Percentiles rank a stretch among this genome's conserved stretches.
These are phyloP conservation scores for Penicillium sp. DNA, from an alignment of 2,329 filamentous ascomycete genomes.

Conservation along the genomic window DNA sequence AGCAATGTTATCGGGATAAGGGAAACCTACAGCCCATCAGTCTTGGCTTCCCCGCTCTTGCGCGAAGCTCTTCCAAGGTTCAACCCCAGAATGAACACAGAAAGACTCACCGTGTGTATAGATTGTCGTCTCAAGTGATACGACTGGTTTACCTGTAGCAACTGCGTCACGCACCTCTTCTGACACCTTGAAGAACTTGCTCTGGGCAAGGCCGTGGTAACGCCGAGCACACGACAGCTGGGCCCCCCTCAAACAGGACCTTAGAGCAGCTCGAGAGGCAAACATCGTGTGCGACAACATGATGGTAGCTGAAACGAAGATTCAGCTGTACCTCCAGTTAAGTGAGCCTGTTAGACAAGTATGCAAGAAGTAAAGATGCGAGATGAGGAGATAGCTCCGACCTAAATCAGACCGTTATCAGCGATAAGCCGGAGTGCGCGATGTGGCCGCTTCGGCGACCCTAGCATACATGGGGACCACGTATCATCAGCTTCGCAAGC, in stretches of 20 bases:
- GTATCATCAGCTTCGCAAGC: conserved; percentile 30
- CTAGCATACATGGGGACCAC: conserved; percentile 38
- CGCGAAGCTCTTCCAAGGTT: neutral
- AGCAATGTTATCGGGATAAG: conserved; percentile 68
- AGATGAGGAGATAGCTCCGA: conserved; percentile 23
- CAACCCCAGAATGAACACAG: neutral
- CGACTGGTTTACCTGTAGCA: conserved; percentile 71
- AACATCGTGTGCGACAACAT: conserved; percentile 18
- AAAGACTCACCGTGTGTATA: conserved; percentile 77
- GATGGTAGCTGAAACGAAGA: neutral
- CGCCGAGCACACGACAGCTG: conserved; percentile 18
- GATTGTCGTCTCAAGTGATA: conserved; percentile 92
- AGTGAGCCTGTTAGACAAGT: neutral
- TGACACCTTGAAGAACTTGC: conserved; percentile 65
- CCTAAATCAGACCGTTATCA: conserved; percentile 8
- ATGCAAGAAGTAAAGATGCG: conserved; percentile 9
- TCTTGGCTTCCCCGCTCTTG: conserved; percentile 2
- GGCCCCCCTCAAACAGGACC: conserved; percentile 16
- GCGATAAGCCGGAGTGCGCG: conserved; percentile 32
- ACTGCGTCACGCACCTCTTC: conserved; percentile 81
- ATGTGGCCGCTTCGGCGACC: conserved; percentile 35
- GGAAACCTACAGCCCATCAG: conserved; percentile 53
- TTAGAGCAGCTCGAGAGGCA: conserved; percentile 22
- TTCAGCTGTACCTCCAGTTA: neutral
- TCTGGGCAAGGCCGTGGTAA: conserved; percentile 33